These are phyloP conservation scores for Penicillium atrosanguineum DNA, from an alignment of 495 filamentous ascomycete species.

Conservation along the genomic window DNA sequence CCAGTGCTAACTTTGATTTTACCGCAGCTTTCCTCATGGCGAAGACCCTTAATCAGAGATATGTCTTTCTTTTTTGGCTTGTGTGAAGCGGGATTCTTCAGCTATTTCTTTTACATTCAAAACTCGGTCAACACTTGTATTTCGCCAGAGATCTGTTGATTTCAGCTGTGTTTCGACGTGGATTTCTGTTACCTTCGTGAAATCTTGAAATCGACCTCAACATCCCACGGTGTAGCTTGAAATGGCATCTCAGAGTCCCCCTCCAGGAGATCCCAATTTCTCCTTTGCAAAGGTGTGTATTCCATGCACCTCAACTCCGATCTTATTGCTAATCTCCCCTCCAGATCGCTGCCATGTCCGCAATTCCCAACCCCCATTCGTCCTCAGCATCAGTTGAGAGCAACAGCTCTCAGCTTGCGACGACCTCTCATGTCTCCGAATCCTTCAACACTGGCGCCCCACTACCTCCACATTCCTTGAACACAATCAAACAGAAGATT, in stretches of 20 bases:
- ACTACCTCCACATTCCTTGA: conserved; percentile 20
- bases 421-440: conserved; percentile 18
- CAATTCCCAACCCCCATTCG: conserved; percentile 27
- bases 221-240: conserved; percentile 12
- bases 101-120: conserved; percentile 38
- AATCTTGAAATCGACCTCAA: conserved; percentile 18
- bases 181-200: conserved; percentile 15
- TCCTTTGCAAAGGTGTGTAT: conserved; percentile 45
- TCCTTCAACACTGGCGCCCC: conserved; percentile 16
- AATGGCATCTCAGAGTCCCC: conserved; percentile 39
- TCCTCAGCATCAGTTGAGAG: conserved; percentile 26
- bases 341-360: conserved; percentile 47
- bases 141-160: conserved; percentile 23
- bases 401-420: conserved; percentile 19
- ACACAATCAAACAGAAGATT: conserved; percentile 16
- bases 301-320: not conserved
- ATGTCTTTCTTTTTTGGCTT: conserved; percentile 51
- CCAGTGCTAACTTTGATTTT: conserved; percentile 14
- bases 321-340: not conserved
- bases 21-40: conserved; percentile 45
- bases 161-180: conserved; percentile 18
- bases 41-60: conserved; percentile 50
- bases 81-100: conserved; percentile 48
- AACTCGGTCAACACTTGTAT: conserved; percentile 26
- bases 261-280: conserved; percentile 33